Percentiles rank a stretch among this genome's conserved stretches.
Conservation (phyloP, 306 rosid species). For the Corylus americana region DNA sequence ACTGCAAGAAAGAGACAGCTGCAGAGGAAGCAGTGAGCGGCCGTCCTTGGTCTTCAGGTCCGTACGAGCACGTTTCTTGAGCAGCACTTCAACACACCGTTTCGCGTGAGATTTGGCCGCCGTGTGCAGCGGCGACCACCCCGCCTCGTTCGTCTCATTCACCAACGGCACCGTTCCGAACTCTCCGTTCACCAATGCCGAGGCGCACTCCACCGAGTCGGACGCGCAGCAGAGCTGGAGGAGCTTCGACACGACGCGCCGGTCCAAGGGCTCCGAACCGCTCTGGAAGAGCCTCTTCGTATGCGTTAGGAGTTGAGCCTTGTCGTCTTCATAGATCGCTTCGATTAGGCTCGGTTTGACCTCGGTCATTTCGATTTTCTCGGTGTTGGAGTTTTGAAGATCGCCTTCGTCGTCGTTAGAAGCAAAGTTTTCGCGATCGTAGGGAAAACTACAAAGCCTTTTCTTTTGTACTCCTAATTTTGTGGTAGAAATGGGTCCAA, state of each 20-base stretch:
- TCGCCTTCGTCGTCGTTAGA: neutral
- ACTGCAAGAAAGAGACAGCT: slow-evolving; percentile 37
- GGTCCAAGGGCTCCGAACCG: slow-evolving; percentile 21
- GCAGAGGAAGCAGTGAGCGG: slow-evolving; percentile 38
- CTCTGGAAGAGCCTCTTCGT: slow-evolving; percentile 18
- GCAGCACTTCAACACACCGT: slow-evolving; percentile 41
- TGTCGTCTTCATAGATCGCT: slow-evolving; percentile 24
- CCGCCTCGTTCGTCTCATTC: slow-evolving; percentile 34
- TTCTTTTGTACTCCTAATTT: no score
- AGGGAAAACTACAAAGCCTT: slow-evolving; percentile 4
- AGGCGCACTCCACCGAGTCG: slow-evolving; percentile 40
- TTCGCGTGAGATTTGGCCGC: slow-evolving; percentile 43
- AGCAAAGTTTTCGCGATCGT: neutral
- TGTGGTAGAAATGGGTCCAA: neutral
- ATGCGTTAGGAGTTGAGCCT: slow-evolving; percentile 17
- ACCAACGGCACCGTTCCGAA: slow-evolving; percentile 32
- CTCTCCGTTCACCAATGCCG: slow-evolving; percentile 37
- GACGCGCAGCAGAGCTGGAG: slow-evolving; percentile 45
- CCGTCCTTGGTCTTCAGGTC: slow-evolving; percentile 42
- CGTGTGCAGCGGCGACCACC: slow-evolving; percentile 37
- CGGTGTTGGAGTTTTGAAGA: neutral
- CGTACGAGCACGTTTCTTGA: slow-evolving; percentile 43
- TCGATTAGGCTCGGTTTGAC: slow-evolving; percentile 23
- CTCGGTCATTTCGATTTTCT: neutral
- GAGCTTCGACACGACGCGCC: slow-evolving; percentile 29